Conservation (phyloP, 306 rosid species). For the Senna tora region DNA sequence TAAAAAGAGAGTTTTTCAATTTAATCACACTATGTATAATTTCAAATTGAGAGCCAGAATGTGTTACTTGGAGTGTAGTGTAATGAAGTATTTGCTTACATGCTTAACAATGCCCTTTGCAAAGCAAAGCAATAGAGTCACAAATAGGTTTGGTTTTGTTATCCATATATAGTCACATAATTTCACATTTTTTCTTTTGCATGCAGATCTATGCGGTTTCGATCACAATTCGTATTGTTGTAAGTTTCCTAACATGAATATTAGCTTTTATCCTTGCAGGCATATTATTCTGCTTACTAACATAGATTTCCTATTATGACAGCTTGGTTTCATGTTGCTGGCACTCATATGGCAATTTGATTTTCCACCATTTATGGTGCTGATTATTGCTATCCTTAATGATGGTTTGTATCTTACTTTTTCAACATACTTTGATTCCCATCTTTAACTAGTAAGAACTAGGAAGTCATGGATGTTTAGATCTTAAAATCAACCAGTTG, state of each 20-base stretch:
- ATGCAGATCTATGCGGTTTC: conserved; percentile 88
- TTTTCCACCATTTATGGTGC: conserved; percentile 95
- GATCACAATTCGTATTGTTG: conserved; percentile 91
- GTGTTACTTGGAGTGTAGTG: neutral
- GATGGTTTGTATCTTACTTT: conserved; percentile 57
- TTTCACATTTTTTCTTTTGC: conserved; percentile 24
- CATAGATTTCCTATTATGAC: conserved; percentile 38
- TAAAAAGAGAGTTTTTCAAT: neutral
- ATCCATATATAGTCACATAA: neutral
- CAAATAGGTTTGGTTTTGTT: neutral
- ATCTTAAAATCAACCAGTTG: neutral
- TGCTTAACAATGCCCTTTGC: neutral
- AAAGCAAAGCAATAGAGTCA: conserved; percentile 5
- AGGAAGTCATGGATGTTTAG: too few species aligned
- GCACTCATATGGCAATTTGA: conserved; percentile 89
- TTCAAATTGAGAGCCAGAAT: conserved; percentile 8
- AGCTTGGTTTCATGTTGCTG: conserved; percentile 91
- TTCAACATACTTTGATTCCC: neutral
- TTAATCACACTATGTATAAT: neutral
- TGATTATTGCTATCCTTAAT: conserved; percentile 84
- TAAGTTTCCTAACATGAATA: conserved; percentile 39
- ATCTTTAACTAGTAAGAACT: neutral
- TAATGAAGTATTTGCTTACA: neutral
- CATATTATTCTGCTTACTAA: conserved; percentile 22
- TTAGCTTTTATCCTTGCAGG: conserved; percentile 19